Conservation (phyloP, 2,329 filamentous ascomycete species). For the Fusarium marasasianum region DNA sequence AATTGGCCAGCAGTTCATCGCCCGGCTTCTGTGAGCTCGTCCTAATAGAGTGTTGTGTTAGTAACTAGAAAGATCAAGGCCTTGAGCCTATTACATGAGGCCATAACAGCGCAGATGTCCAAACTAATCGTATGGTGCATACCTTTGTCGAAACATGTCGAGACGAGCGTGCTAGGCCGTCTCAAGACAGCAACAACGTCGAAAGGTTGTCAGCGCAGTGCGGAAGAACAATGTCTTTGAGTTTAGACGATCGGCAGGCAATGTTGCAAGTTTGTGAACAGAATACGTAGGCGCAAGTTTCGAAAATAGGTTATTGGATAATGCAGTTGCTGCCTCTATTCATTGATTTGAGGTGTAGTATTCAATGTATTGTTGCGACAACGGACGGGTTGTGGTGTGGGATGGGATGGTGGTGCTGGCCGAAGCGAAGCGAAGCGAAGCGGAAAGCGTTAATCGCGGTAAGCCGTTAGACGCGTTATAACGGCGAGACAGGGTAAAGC, state of each 20-base stretch:
- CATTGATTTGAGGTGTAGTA: constrained; percentile 23
- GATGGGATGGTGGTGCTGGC: constrained; percentile 17
- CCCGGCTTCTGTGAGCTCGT: constrained; percentile 86
- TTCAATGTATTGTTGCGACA: constrained; percentile 23
- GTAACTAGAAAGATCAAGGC: background rate
- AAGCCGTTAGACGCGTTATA: constrained; percentile 21
- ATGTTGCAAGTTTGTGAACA: constrained; percentile 13
- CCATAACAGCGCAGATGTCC: background rate
- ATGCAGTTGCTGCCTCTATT: constrained; percentile 13
- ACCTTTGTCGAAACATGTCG: constrained; percentile 47
- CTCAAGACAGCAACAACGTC: constrained; percentile 27
- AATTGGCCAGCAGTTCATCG: constrained; percentile 84
- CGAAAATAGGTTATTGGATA: background rate
- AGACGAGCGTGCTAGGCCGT: constrained; percentile 31
- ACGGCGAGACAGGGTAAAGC: constrained; percentile 6
- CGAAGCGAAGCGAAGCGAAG: constrained; percentile 15
- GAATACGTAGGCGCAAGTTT: constrained; percentile 13
- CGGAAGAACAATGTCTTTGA: constrained; percentile 6
- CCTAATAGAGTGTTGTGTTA: constrained; percentile 52
- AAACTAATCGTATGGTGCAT: constrained; percentile 3
- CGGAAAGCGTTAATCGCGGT: constrained; percentile 34
- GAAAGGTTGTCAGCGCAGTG: constrained; percentile 20
- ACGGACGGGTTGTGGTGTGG: constrained; percentile 8
- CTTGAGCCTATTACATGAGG: background rate
- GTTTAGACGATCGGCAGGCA: background rate